phyloP scores from a whole-genome alignment of 768 basidiomycete genomes.

The Sporobolomyces phaffii region DNA sequence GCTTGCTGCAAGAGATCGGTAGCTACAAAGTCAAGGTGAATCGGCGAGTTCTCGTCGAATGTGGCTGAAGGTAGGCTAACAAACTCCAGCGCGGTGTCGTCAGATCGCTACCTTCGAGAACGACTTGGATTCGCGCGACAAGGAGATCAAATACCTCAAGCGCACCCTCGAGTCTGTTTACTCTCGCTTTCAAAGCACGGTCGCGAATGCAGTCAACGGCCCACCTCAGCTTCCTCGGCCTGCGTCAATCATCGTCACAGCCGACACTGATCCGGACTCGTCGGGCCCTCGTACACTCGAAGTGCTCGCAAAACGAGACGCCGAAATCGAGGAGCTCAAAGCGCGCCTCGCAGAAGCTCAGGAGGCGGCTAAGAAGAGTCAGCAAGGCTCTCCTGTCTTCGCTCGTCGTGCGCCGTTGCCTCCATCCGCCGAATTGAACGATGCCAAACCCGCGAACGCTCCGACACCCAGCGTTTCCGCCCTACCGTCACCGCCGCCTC shows the following conservation, averaged over 20 bases:
- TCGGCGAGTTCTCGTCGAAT: background rate
- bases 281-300: slow-evolving; percentile 70
- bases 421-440: no score
- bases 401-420: slow-evolving; percentile 48
- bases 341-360: slow-evolving; percentile 32
- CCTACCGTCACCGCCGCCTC: slow-evolving; percentile 43
- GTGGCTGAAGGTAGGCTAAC: background rate
- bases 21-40: slow-evolving; percentile 64
- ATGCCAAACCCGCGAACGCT: no score
- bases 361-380: slow-evolving; percentile 28
- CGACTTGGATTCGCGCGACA: slow-evolving; percentile 56
- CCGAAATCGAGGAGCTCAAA: slow-evolving; percentile 56
- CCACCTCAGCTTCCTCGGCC: slow-evolving; percentile 52
- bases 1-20: slow-evolving; percentile 66
- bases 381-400: slow-evolving; percentile 52
- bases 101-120: slow-evolving; percentile 58
- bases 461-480: no score
- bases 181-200: slow-evolving; percentile 57
- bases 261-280: slow-evolving; percentile 56
- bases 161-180: slow-evolving; percentile 83
- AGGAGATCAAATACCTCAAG: slow-evolving; percentile 69
- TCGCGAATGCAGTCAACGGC: slow-evolving; percentile 38
- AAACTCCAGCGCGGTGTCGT: no score
- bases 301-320: slow-evolving; percentile 62
- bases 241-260: slow-evolving; percentile 37